A percentile compares a stretch with the other conserved stretches of the same genome.
Evolutionary conservation across 1,139 yeast genomes (phyloP).

Genomic region (Sugiyamaella neomexicana): DNA sequence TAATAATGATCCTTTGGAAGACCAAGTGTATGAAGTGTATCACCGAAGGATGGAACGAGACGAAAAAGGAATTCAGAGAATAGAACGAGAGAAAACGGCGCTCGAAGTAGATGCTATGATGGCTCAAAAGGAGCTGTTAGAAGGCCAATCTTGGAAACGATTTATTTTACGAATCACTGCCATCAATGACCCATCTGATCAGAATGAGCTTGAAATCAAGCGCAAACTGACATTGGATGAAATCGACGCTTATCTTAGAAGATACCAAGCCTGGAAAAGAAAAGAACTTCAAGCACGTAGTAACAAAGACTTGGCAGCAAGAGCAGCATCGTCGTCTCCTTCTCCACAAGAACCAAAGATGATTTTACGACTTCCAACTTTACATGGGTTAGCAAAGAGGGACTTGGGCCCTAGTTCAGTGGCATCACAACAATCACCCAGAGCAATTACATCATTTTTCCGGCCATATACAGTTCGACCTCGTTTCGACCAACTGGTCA

Average conservation of each 20-base stretch:
- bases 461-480: slow-evolving; percentile 24
- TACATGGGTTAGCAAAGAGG: slow-evolving; percentile 4
- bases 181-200: slow-evolving; percentile 50
- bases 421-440: slow-evolving; percentile 8
- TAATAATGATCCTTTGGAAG: slow-evolving; percentile 48
- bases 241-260: slow-evolving; percentile 49
- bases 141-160: slow-evolving; percentile 57
- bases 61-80: slow-evolving; percentile 60
- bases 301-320: neutral
- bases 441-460: slow-evolving; percentile 27
- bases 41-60: slow-evolving; percentile 67
- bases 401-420: neutral
- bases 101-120: slow-evolving; percentile 54
- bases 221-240: slow-evolving; percentile 53
- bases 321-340: neutral
- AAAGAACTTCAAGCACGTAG: slow-evolving; percentile 30
- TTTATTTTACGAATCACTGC: slow-evolving; percentile 54
- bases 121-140: slow-evolving; percentile 48
- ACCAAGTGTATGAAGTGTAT: slow-evolving; percentile 49
- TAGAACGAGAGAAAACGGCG: slow-evolving; percentile 54
- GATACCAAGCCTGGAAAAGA: slow-evolving; percentile 48
- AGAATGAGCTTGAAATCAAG: slow-evolving; percentile 52
- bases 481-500: slow-evolving; percentile 29
- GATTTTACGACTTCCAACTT: slow-evolving; percentile 13
- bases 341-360: slow-evolving; percentile 12